phyloP scores from a whole-genome alignment of 2,329 filamentous ascomycete species.

The Microcera coccophila region DNA sequence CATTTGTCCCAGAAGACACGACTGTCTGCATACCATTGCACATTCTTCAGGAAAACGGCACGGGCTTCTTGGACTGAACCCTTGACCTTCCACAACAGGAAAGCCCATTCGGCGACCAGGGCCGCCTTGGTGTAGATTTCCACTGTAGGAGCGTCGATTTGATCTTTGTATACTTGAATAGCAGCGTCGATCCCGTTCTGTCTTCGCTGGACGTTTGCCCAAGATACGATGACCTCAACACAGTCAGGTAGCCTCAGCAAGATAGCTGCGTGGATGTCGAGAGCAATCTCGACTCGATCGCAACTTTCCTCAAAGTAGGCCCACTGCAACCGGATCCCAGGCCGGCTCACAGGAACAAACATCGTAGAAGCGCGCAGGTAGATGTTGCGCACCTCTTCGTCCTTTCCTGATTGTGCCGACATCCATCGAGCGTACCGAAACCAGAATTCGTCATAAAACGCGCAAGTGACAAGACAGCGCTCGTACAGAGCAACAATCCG shows the following conservation, averaged over 20 bases:
- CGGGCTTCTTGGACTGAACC: conserved; percentile 77
- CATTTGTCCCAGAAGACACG: conserved; percentile 86
- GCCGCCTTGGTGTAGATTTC: conserved; percentile 80
- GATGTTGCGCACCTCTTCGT: conserved; percentile 87
- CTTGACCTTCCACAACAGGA: conserved; percentile 82
- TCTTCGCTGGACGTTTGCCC: conserved; percentile 81
- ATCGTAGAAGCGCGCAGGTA: conserved; percentile 82
- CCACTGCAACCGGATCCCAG: conserved; percentile 81
- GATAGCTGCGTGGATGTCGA: conserved; percentile 80
- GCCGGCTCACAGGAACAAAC: conserved; percentile 81
- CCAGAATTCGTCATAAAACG: conserved; percentile 97
- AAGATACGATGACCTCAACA: conserved; percentile 80
- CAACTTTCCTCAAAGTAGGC: conserved; percentile 91
- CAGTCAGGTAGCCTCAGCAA: conserved; percentile 73
- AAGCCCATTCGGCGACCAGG: conserved; percentile 83
- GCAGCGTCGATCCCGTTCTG: conserved; percentile 81
- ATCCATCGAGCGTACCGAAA: conserved; percentile 96
- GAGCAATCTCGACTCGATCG: conserved; percentile 70
- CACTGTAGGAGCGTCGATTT: conserved; percentile 69
- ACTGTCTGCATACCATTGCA: conserved; percentile 80
- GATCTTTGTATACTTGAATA: conserved; percentile 74
- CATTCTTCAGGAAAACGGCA: conserved; percentile 75
- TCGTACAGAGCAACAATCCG: conserved; percentile 85
- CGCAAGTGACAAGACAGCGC: conserved; percentile 85
- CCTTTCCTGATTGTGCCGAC: conserved; percentile 71